Evolutionary conservation across 352 stramenopile genomes (phyloP), one percentile per base, ranked within the genome.

Genomic region (Albugo candida): DNA sequence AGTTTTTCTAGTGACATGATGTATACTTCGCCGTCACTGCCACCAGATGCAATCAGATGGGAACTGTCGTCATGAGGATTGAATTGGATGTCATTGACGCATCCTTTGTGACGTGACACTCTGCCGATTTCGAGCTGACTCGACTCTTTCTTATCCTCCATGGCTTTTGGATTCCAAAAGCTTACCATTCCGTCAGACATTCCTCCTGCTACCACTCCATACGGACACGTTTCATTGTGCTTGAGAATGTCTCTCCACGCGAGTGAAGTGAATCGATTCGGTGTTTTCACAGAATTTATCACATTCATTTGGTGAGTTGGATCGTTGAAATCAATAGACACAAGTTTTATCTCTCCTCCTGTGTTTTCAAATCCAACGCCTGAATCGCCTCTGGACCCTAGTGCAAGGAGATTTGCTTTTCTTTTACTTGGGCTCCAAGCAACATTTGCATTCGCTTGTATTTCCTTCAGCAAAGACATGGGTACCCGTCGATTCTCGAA

Each of bases 351-450:
- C 65, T 97, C 83, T 47, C 93, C 93, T 34, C 95, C 94, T 41
- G 92, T 97, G 67, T 98, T 94, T 59, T 98, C 95, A 63, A 98
- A 99, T 44, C 91, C 88, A 44, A 76, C 77, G 49, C 92, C 92
- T 53, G 88, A 87, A 51, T 94, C 93, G 58, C 97, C 94, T 81
- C 97, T 94, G 54, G 71, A 82, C 45, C 82, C 82, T 31, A 93
- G 70, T 58, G 82, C 82, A 51, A 94, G 65, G 46, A 92, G 60
- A 56, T 86, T 76, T 34, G 65, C 56, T 52, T 69, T 73, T 27
- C 65, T 60, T 54, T 81, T 81, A 46, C 85, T 60, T 38, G 81
- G 76, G 60, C 77, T 91, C 82, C 82, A 94, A 41, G 82, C 82
- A 64, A 92, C 67, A 13, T 76, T 81, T 13, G 81, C 82, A 43